These are phyloP conservation scores for Pseudopithomyces maydicus DNA, from an alignment of 2,329 filamentous ascomycete genomes.

Conservation along the genomic window DNA sequence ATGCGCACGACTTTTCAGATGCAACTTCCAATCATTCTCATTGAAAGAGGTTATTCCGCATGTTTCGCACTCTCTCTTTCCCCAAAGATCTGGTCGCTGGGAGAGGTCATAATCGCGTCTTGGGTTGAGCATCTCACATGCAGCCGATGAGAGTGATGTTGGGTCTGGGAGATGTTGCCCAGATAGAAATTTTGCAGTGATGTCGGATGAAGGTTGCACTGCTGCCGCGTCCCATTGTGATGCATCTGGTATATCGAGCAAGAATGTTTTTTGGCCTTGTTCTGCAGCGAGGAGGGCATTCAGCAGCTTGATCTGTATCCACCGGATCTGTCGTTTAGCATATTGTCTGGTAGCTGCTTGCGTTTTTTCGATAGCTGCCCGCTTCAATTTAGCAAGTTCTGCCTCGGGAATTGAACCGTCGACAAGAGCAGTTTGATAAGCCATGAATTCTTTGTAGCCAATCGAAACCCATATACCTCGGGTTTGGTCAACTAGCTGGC, in stretches of 20 bases:
- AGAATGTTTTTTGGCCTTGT: slow-evolving; percentile 66
- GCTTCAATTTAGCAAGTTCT: slow-evolving; percentile 62
- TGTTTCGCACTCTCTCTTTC: slow-evolving; percentile 68
- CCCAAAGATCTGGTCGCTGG: slow-evolving; percentile 52
- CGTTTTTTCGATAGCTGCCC: slow-evolving; percentile 71
- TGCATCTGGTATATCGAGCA: slow-evolving; percentile 80
- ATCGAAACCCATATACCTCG: slow-evolving; percentile 96
- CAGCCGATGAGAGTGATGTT: slow-evolving; percentile 59
- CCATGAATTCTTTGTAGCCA: slow-evolving; percentile 88
- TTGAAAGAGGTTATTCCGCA: slow-evolving; percentile 66
- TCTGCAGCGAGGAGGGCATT: slow-evolving; percentile 66
- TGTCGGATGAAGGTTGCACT: slow-evolving; percentile 63
- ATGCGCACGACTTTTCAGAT: slow-evolving; percentile 62
- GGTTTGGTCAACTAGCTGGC: slow-evolving; percentile 68
- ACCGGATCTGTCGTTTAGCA: slow-evolving; percentile 80
- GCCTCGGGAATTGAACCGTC: slow-evolving; percentile 29
- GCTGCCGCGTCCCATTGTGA: slow-evolving; percentile 67
- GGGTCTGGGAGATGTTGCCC: slow-evolving; percentile 59
- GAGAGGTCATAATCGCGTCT: slow-evolving; percentile 57
- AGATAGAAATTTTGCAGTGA: slow-evolving; percentile 69
- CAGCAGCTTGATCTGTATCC: slow-evolving; percentile 84
- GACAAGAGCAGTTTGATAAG: slow-evolving; percentile 60
- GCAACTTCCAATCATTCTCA: slow-evolving; percentile 62
- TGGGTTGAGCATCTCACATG: slow-evolving; percentile 61
- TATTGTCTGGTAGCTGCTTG: slow-evolving; percentile 87